These are phyloP conservation scores for Austroboletus novae-zelandiae DNA, from an alignment of 1,284 basidiomycete species.

Conservation along the genomic window DNA sequence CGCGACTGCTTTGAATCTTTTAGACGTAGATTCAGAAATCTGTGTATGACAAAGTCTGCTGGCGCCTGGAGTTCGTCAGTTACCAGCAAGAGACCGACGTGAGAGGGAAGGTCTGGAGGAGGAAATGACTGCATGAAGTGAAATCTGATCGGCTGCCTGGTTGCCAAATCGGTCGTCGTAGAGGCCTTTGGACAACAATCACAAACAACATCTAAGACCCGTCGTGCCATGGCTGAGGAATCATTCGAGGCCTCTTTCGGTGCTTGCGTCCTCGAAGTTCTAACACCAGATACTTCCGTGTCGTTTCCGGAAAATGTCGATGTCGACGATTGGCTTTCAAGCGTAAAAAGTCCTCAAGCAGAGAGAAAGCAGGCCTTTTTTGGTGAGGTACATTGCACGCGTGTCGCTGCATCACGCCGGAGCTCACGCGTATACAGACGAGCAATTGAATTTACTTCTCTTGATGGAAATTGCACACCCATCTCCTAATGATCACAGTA, in stretches of 20 bases:
- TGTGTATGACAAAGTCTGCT: slow-evolving; percentile 64
- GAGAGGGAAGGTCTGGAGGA: slow-evolving; percentile 22
- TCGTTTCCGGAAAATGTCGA: slow-evolving; percentile 51
- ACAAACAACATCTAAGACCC: slow-evolving; percentile 6
- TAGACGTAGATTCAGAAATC: slow-evolving; percentile 46
- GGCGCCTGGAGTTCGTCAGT: slow-evolving; percentile 67
- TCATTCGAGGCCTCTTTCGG: slow-evolving; percentile 66
- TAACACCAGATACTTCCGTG: slow-evolving; percentile 64
- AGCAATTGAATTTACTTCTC: slow-evolving; percentile 71
- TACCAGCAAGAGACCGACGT: slow-evolving; percentile 46
- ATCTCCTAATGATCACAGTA: slow-evolving; percentile 33
- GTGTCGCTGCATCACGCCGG: slow-evolving; percentile 17
- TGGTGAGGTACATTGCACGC: slow-evolving; percentile 46
- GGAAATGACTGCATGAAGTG: slow-evolving; percentile 32
- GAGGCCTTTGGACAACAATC: slow-evolving; percentile 18
- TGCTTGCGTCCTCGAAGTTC: slow-evolving; percentile 56
- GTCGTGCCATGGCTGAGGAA: slow-evolving; percentile 23
- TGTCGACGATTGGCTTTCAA: slow-evolving; percentile 56
- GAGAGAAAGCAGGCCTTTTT: slow-evolving; percentile 70
- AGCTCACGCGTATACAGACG: slow-evolving; percentile 48
- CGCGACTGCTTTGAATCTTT: slow-evolving; percentile 42
- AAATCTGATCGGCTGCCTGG: slow-evolving; percentile 10
- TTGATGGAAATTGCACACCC: slow-evolving; percentile 51
- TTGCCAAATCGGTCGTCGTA: slow-evolving; percentile 14
- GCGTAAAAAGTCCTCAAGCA: slow-evolving; percentile 34